Conservation (phyloP, 2,329 filamentous ascomycete genomes). For the Ceratocystis papillata region DNA sequence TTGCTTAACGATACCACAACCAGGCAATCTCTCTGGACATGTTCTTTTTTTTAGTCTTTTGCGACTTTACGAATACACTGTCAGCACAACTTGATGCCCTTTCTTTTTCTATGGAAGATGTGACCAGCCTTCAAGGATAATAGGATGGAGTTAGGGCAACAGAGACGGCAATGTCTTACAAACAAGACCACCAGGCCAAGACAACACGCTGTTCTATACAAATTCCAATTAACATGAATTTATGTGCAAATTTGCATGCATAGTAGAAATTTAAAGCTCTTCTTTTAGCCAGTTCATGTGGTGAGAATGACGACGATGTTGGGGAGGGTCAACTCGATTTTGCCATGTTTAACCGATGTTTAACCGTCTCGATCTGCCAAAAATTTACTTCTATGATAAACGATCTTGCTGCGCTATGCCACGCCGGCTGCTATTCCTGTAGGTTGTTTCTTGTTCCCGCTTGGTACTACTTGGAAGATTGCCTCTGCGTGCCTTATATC, state of each 20-base stretch:
- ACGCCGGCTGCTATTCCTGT: neutral
- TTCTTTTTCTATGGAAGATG: neutral
- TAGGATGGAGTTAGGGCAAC: neutral
- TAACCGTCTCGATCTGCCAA: conserved; percentile 23
- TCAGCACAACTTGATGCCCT: neutral
- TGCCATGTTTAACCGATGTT: conserved; percentile 23
- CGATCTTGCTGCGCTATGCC: conserved; percentile 9
- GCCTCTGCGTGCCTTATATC: no score
- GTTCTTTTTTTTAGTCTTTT: neutral
- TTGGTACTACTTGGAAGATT: no score
- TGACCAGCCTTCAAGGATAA: neutral
- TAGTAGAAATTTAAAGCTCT: neutral
- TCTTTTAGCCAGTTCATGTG: neutral
- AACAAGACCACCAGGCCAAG: neutral
- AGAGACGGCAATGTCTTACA: neutral
- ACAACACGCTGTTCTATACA: neutral
- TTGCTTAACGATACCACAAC: conserved; percentile 14
- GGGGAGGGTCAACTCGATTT: neutral
- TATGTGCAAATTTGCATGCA: neutral
- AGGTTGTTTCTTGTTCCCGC: no score
- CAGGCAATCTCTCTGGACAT: neutral
- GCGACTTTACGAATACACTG: neutral
- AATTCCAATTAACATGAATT: neutral
- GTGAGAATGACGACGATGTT: neutral
- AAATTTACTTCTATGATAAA: conserved; percentile 24